Base-by-base conservation (phyloP, 1,284 basidiomycete genomes). In the Trametes pubescens region DNA sequence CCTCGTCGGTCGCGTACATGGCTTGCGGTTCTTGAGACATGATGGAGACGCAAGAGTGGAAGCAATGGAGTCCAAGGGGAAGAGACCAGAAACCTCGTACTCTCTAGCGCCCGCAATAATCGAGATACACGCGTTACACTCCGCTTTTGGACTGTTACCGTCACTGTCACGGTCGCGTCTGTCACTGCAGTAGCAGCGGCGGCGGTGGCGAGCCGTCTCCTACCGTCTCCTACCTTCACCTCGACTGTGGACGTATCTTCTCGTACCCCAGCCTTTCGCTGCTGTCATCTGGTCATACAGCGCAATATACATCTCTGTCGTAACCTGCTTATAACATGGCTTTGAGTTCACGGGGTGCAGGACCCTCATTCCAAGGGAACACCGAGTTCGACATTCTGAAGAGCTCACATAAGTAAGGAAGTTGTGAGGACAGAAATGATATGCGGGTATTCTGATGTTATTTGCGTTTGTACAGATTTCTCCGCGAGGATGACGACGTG, bases 1-100 rank as follows among this genome's bases (percentile, higher is more conserved):
- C 95, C 86, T 97, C 95, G 79, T 97, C 95, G 22, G 93, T 95
- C 56, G 95, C 87, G 76, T 96, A 97, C 57, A 96, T 88, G 57
- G 94, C 94, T 69, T 85, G 82, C 67, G 77, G 77, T 74, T 78
- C 83, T 35, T 32, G 29, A 32, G 79, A 79, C 81, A 84, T 84
- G 62, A 40, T 72, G 60, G 57, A 66, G 46, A 56, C 47, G 38
- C 37, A 48, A 46, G 51, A 35, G 29, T 22, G 29, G 26, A 53
- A 48, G 29, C 37, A 51, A 51, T 53, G 37, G 32, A 32, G 46
- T 48, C n/a, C 46, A 37, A 43, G 38, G 44, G 48, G 53, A 61
- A 61, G 60, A 52, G 53, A 61, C 60, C 55, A 56, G 60, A 61
- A 61, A 35, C 47, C 60, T 61, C 47, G 48, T 34, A 11, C 32